These are phyloP conservation scores for Juncus inflexus DNA, from an alignment of 176 grass and related monocot species.

Conservation along the genomic window DNA sequence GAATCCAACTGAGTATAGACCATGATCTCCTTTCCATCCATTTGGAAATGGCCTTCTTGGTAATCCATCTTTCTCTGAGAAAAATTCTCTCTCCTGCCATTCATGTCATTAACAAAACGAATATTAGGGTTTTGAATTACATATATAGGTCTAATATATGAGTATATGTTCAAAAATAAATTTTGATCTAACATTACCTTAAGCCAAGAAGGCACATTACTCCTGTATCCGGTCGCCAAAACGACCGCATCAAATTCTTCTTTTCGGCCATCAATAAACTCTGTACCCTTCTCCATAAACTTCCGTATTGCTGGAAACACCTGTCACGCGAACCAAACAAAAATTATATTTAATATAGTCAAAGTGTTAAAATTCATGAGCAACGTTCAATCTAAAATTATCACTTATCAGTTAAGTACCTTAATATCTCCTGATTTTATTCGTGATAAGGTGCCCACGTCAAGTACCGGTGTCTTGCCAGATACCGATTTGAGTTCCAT, in stretches of 20 bases:
- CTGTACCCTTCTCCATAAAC: slow-evolving; percentile 45
- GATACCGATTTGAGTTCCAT: slow-evolving; percentile 54
- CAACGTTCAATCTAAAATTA: not conserved
- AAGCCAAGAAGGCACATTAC: slow-evolving; percentile 82
- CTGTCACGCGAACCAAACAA: slow-evolving; percentile 16
- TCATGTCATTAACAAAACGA: not conserved
- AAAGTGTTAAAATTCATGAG: not conserved
- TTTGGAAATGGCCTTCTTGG: slow-evolving; percentile 56
- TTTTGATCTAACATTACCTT: slow-evolving; percentile 41
- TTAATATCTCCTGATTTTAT: slow-evolving; percentile 79
- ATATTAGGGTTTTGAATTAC: not conserved
- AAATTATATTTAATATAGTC: not conserved
- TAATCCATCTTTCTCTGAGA: slow-evolving; percentile 74
- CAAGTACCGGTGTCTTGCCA: slow-evolving; percentile 83
- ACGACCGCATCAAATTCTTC: slow-evolving; percentile 61
- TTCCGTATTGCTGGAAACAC: slow-evolving; percentile 45
- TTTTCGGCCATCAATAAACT: slow-evolving; percentile 55
- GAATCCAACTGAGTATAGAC: slow-evolving; percentile 79
- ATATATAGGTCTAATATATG: not conserved
- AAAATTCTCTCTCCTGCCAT: slow-evolving; percentile 63
- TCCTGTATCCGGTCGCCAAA: slow-evolving; percentile 77
- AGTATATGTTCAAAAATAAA: not conserved
- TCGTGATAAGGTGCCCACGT: slow-evolving; percentile 62
- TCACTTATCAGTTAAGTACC: slow-evolving; percentile 21
- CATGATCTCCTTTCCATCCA: slow-evolving; percentile 71